Base-by-base conservation (phyloP, 2,329 filamentous ascomycete genomes). In the Colletotrichum phormii region DNA sequence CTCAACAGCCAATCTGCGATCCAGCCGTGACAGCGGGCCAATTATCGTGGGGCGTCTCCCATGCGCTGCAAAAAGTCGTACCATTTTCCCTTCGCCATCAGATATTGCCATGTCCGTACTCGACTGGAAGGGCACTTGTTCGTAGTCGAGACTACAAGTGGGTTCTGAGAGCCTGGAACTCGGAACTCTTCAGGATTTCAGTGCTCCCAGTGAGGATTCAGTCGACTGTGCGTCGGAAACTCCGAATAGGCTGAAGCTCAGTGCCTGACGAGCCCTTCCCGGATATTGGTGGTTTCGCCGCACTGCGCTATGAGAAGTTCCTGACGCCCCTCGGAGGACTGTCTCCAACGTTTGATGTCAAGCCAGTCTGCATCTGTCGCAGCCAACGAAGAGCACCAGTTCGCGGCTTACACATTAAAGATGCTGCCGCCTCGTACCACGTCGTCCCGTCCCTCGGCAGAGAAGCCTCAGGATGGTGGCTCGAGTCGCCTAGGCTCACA, bases 51-150 rank as follows among this genome's bases (percentile, higher is more conserved):
- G 64, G 54, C 70, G 57, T 60, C 42, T 63, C 55, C 67, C 72
- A 72, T 75, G 67, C 57, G 64, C 67, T 67, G 66, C 72, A 53
- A 76, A 74, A 76, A 76, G 71, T 75, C 68, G 75, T 72, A 76
- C 72, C 75, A 77, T 76, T 75, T 71, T 71, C 18, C 22, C 33
- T 71, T 72, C 37, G 65, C 58, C 60, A 65, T 67, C 61, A 70
- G 72, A 74, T 75, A 77, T 74, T 73, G 73, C 15, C 42, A 49
- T 49, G 18, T 9, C 65, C 58, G 42, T 63, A 71, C 57, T 71
- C 42, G 13, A 70, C n/a, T 57, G 42, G 31, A 46, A 33, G 54
- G 54, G 59, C 60, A 13, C 59, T 75, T 65, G 61, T 59, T 68
- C 54, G 68, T 51, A 65, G 62, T 59, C 69, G 61, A 69, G 70